Base-by-base conservation (phyloP, 305 asterid genomes). In the Fraxinus sp. region DNA sequence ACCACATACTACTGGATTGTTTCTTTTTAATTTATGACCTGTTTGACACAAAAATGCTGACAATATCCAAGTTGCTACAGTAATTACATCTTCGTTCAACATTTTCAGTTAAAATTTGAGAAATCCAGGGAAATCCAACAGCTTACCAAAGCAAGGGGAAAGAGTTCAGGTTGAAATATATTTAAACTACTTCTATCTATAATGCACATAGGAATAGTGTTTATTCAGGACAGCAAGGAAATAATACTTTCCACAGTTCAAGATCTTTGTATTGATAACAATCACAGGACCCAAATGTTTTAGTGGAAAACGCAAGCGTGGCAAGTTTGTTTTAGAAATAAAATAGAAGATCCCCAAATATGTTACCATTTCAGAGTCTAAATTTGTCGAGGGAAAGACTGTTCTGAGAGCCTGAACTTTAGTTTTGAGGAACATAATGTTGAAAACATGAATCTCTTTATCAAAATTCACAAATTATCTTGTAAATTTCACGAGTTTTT, bases 271-370 rank as follows among this genome's bases (percentile, higher is more conserved):
- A 59, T 41, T 75, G 75, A 1, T 57, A 46, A 78, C 71, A 62
- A 80, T 79, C 80, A 75, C 82, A 70, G 11, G 49, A 6, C 66
- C 37, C 68, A 82, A 79, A 79, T 35, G 64, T 49, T 68, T 18
- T 52, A 20, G 75, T n/a, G 75, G 83, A 52, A 80, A 57, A 37
- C 30, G 14, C 41, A 32, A 35, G 59, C 13, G 39, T 3, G 18
- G 37, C 75, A 26, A 68, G 39, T 68, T 68, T 26, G 33, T 22
- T 64, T 39, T 32, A 16, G 30, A n/a, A 22, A 79, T 18, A 39
- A 78, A 77, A 43, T 8, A 74, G 66, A 78, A 32, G 78, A 26
- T 33, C 68, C 72, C 10, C 43, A 39, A 81, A 39, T 26, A 66
- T 78, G 79, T 43, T 20, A 3, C 32, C 57, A 46, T 59, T 16